phyloP scores from a whole-genome alignment of 345 rosid species.

The Euphorbia pulcherrima region DNA sequence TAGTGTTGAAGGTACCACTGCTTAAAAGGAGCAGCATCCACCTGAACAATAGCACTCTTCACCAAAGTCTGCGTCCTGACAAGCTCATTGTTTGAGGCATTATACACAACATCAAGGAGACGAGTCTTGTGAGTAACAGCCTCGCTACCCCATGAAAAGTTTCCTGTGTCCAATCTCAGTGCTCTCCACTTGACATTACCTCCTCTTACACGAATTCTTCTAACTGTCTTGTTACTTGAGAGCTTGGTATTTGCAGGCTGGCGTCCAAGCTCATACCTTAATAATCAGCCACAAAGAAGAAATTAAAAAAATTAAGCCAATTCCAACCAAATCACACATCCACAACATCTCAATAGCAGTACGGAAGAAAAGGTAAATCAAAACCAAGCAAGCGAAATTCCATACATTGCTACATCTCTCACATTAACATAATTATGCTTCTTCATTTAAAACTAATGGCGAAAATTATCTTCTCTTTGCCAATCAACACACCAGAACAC shows the following conservation, averaged over 20 bases:
- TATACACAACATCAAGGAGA: slow-evolving; percentile 23
- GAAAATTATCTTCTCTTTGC: neutral
- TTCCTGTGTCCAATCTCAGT: slow-evolving; percentile 19
- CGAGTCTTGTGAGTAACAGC: slow-evolving; percentile 20
- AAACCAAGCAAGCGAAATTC: neutral
- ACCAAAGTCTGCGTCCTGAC: slow-evolving; percentile 22
- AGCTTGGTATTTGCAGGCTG: slow-evolving; percentile 23
- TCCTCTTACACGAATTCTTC: slow-evolving; percentile 24
- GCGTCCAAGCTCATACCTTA: slow-evolving; percentile 25
- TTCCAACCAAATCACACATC: neutral
- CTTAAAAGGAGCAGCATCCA: slow-evolving; percentile 25
- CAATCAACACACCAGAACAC: neutral
- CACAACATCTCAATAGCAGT: neutral
- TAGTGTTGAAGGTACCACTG: slow-evolving; percentile 26
- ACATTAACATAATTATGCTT: neutral
- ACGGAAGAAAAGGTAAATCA: neutral
- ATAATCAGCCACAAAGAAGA: slow-evolving; percentile 1
- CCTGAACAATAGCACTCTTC: slow-evolving; percentile 24
- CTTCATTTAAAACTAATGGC: neutral
- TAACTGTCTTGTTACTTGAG: slow-evolving; percentile 20
- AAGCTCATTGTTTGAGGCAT: slow-evolving; percentile 24
- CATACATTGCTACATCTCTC: neutral
- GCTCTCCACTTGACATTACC: slow-evolving; percentile 27
- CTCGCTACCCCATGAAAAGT: slow-evolving; percentile 23
- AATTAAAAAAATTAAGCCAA: neutral